Evolutionary conservation across 768 basidiomycete species (phyloP).

Genomic region (Termitomyces sp.): DNA sequence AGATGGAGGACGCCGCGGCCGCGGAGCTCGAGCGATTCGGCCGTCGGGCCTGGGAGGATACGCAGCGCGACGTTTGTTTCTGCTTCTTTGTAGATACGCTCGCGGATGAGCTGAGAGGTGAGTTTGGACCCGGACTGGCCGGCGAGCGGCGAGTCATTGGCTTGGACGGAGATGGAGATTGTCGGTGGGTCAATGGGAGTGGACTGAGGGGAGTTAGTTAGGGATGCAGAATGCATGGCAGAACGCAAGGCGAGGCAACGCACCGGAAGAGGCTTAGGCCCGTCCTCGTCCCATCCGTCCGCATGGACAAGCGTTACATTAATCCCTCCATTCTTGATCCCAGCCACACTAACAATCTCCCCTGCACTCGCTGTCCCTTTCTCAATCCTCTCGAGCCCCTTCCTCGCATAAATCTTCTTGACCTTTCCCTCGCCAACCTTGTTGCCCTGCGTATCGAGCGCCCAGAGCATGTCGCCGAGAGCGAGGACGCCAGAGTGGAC

Average conservation of each 20-base stretch:
- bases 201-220: too few species aligned
- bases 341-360: slow-evolving; percentile 45
- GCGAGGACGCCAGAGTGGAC: slow-evolving; percentile 35
- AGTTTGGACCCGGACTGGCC: slow-evolving; percentile 43
- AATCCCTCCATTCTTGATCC: slow-evolving; percentile 41
- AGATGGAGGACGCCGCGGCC: slow-evolving; percentile 45
- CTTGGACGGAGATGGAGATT: slow-evolving; percentile 40
- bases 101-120: slow-evolving; percentile 43
- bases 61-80: slow-evolving; percentile 47
- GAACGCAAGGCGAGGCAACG: not conserved
- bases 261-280: slow-evolving; percentile 34
- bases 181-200: slow-evolving; percentile 49
- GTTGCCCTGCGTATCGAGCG: slow-evolving; percentile 35
- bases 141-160: slow-evolving; percentile 43
- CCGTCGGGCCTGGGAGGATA: slow-evolving; percentile 43
- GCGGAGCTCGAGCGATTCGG: slow-evolving; percentile 43
- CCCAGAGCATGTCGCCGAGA: slow-evolving; percentile 33
- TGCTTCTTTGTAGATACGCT: slow-evolving; percentile 43
- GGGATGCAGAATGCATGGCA: too few species aligned
- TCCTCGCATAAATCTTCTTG: slow-evolving; percentile 35
- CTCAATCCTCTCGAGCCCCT: slow-evolving; percentile 38
- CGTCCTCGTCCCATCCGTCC: slow-evolving; percentile 38
- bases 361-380: slow-evolving; percentile 40
- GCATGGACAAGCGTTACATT: slow-evolving; percentile 39
- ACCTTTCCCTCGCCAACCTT: slow-evolving; percentile 46